Conservation (phyloP, 257 asterid genomes). For the Plectranthus barbatus region DNA sequence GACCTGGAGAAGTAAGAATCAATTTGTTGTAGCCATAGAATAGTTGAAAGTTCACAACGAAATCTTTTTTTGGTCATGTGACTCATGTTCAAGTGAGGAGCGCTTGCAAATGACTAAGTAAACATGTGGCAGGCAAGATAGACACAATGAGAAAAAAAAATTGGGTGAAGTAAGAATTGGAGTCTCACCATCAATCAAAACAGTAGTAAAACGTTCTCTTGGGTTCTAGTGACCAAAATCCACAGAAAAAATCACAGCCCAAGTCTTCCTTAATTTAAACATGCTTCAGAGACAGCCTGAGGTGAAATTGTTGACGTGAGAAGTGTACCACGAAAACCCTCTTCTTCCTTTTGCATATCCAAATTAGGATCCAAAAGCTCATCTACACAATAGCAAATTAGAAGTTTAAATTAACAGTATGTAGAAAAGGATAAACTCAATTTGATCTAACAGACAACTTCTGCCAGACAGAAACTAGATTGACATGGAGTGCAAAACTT, state of each 20-base stretch:
- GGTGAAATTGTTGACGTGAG: constrained; percentile 68
- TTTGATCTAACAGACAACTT: neutral
- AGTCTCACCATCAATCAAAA: constrained; percentile 34
- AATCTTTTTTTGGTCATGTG: neutral
- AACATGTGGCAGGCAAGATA: neutral
- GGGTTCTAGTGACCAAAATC: constrained; percentile 11
- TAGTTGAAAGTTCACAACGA: neutral
- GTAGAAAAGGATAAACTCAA: neutral
- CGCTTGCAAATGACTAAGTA: neutral
- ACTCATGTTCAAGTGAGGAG: neutral
- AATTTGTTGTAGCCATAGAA: neutral
- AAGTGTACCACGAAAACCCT: constrained; percentile 95
- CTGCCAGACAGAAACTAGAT: neutral
- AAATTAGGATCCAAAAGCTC: constrained; percentile 69
- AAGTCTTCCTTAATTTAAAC: constrained; percentile 33
- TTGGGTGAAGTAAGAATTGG: neutral
- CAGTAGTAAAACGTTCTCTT: constrained; percentile 3
- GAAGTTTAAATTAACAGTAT: neutral
- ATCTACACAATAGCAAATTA: constrained; percentile 39
- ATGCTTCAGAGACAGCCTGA: constrained; percentile 57
- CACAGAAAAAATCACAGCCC: constrained; percentile 7
- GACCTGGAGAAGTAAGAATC: too few relatives aligned
- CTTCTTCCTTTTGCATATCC: constrained; percentile 53
- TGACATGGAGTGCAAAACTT: neutral
- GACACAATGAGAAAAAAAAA: neutral